Evolutionary conservation across 1,284 basidiomycete genomes (phyloP).

Genomic region (Irpex rosettiformis): DNA sequence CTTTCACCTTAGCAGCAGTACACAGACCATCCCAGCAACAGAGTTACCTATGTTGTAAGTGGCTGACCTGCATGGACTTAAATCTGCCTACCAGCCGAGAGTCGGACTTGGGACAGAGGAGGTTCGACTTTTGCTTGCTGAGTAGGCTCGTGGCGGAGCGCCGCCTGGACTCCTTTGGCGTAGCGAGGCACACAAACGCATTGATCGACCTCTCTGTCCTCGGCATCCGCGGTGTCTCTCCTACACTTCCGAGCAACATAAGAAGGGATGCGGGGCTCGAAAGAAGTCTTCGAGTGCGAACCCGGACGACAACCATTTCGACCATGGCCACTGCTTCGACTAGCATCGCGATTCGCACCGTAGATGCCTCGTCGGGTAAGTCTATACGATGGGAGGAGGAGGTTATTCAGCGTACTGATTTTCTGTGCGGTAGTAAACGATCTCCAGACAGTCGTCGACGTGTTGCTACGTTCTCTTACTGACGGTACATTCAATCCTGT

Average conservation of each 20-base stretch:
- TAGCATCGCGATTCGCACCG: neutral
- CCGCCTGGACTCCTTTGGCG: neutral
- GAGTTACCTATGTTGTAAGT: neutral
- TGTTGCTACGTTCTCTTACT: constrained; percentile 18
- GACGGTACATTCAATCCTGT: constrained; percentile 18
- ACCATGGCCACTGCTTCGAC: neutral
- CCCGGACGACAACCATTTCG: neutral
- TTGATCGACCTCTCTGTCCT: constrained; percentile 4
- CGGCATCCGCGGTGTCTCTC: constrained; percentile 15
- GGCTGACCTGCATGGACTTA: neutral
- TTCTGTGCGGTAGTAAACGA: constrained; percentile 16
- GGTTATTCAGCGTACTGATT: neutral
- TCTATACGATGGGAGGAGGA: neutral
- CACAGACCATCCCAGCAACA: neutral
- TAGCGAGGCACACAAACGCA: neutral
- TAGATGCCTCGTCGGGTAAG: constrained; percentile 3
- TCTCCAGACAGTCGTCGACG: constrained; percentile 19
- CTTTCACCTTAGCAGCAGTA: neutral
- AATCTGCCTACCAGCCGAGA: neutral
- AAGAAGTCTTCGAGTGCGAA: neutral
- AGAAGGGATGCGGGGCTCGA: neutral
- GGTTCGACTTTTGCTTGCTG: neutral
- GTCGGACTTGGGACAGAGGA: neutral
- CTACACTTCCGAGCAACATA: neutral
- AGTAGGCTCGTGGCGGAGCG: neutral